Conservation (phyloP, 352 stramenopile genomes). For the Pythium oligandrum region DNA sequence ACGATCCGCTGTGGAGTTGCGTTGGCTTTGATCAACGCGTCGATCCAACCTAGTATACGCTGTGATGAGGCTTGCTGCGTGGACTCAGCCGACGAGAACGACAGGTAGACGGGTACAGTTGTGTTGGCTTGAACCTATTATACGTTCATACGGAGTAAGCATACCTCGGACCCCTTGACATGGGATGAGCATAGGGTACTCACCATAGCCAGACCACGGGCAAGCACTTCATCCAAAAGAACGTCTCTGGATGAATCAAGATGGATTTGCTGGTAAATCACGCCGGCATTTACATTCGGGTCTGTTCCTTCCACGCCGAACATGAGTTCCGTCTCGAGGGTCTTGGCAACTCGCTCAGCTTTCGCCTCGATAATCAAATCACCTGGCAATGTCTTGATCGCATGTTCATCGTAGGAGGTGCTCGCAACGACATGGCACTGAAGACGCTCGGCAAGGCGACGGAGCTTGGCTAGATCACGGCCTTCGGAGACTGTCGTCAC, state of each 20-base stretch:
- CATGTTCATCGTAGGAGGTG: conserved; percentile 44
- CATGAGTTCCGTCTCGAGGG: conserved; percentile 58
- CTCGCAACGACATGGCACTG: conserved; percentile 43
- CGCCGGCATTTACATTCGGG: conserved; percentile 25
- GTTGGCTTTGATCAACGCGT: conserved; percentile 25
- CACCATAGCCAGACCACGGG: conserved; percentile 33
- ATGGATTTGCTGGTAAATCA: conserved; percentile 70
- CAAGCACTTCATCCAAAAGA: conserved; percentile 23
- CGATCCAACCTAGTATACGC: conserved; percentile 27
- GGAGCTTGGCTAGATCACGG: conserved; percentile 25
- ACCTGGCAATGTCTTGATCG: conserved; percentile 8
- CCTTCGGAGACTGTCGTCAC: conserved; percentile 43
- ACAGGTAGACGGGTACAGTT: conserved; percentile 58
- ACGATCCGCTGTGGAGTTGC: conserved; percentile 36
- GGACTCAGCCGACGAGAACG: conserved; percentile 30
- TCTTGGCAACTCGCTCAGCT: conserved; percentile 46
- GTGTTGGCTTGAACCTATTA: conserved; percentile 46
- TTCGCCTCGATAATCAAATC: conserved; percentile 23
- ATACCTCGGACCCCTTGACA: too few species aligned
- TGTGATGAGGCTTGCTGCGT: neutral
- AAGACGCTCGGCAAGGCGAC: conserved; percentile 28
- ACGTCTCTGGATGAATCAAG: conserved; percentile 5
- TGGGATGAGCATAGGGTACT: neutral
- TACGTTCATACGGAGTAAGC: too few species aligned
- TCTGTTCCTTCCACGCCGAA: conserved; percentile 39